Evolutionary conservation across 2,329 filamentous ascomycete genomes (phyloP).

Genomic region (Alternaria arborescens): DNA sequence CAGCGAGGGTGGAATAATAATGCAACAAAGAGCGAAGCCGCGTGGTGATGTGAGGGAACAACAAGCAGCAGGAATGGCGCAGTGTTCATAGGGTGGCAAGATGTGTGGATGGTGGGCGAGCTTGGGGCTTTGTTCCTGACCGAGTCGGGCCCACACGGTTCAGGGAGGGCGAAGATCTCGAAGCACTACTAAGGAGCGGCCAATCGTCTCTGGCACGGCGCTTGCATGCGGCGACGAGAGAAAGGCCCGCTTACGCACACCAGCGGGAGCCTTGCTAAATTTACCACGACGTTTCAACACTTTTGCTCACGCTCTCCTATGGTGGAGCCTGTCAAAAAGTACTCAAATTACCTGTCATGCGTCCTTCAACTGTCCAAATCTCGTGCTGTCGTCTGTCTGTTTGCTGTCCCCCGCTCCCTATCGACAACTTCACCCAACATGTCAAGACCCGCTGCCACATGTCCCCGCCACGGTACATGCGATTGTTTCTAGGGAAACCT

Average conservation of each 20-base stretch:
- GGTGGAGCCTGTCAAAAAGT: slow-evolving; percentile 18
- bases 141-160: slow-evolving; percentile 15
- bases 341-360: slow-evolving; percentile 16
- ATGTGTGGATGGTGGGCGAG: slow-evolving; percentile 9
- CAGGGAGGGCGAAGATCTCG: slow-evolving; percentile 29
- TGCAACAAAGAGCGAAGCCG: slow-evolving; percentile 3
- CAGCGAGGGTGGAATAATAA: slow-evolving; percentile 1
- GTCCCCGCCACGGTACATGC: neutral
- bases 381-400: neutral
- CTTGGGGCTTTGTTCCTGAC: slow-evolving; percentile 15
- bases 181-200: slow-evolving; percentile 23
- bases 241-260: slow-evolving; percentile 33
- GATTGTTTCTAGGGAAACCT: slow-evolving; percentile 14
- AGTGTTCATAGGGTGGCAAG: slow-evolving; percentile 15
- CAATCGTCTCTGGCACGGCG: slow-evolving; percentile 29
- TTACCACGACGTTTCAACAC: slow-evolving; percentile 34
- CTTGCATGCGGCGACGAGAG: slow-evolving; percentile 32
- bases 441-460: neutral
- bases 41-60: slow-evolving; percentile 2
- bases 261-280: slow-evolving; percentile 33
- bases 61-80: slow-evolving; percentile 5
- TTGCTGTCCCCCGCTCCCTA: neutral
- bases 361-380: neutral
- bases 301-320: slow-evolving; percentile 15
- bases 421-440: slow-evolving; percentile 2